A percentile compares a stretch with the other conserved stretches of the same genome.
Conservation (phyloP, 169 alveolate species). For the Theileria orientalis region DNA sequence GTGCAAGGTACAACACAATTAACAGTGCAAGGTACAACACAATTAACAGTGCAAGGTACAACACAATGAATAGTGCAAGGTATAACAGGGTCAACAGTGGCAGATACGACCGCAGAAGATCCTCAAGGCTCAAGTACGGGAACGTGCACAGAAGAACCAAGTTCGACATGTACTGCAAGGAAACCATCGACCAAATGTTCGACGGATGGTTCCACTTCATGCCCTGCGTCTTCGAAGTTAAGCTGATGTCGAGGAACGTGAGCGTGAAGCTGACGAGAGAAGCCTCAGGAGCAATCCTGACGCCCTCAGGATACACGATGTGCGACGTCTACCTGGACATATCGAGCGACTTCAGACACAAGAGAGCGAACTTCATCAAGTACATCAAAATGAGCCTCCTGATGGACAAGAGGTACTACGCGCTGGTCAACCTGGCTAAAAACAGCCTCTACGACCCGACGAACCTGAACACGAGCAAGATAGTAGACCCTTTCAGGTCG, state of each 20-base stretch:
- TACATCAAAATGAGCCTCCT: constrained; percentile 19
- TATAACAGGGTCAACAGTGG: background rate
- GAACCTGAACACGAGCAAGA: constrained; percentile 17
- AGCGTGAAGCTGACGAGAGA: constrained; percentile 16
- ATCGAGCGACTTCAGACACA: constrained; percentile 19
- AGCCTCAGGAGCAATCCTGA: constrained; percentile 21
- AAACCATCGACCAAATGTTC: background rate
- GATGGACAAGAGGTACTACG: constrained; percentile 27
- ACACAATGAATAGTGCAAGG: no score
- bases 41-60: no score
- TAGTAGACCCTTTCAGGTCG: constrained; percentile 52
- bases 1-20: no score
- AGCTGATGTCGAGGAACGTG: constrained; percentile 33
- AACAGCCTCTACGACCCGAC: constrained; percentile 43
- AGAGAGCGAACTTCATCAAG: constrained; percentile 42
- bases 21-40: no score
- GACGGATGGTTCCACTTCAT: constrained; percentile 20
- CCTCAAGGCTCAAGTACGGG: no score
- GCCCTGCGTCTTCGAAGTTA: constrained; percentile 29
- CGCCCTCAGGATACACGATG: constrained; percentile 45
- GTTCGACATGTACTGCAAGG: constrained; percentile 12
- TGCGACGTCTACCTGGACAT: constrained; percentile 12
- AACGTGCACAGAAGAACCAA: background rate
- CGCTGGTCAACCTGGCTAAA: constrained; percentile 45
- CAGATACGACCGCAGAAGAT: background rate